Evolutionary conservation across 345 rosid species (phyloP).

Genomic region (Psidium guajava): DNA sequence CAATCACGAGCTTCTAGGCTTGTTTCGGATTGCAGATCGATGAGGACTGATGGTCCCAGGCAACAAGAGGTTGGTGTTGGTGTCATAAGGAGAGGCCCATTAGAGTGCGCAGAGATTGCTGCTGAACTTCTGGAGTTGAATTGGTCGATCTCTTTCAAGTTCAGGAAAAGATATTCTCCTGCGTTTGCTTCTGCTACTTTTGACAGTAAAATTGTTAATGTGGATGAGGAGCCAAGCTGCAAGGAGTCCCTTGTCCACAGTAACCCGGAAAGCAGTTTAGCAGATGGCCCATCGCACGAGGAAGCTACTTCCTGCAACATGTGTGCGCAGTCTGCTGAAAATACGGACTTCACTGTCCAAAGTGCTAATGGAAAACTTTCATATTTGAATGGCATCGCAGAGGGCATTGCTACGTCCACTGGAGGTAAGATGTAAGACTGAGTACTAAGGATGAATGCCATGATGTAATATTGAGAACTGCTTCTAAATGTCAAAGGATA

Average conservation of each 20-base stretch:
- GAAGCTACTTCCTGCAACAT: not conserved
- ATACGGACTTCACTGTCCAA: not conserved
- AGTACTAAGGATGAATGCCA: not conserved
- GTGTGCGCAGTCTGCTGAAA: not conserved
- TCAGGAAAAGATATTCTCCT: slow-evolving; percentile 12
- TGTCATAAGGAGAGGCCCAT: slow-evolving; percentile 25
- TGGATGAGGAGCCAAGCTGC: not conserved
- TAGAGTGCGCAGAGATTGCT: slow-evolving; percentile 76
- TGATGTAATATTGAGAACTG: not conserved
- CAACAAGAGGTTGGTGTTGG: slow-evolving; percentile 16
- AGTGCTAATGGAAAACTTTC: not conserved
- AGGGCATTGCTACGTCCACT: not conserved
- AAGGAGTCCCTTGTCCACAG: not conserved
- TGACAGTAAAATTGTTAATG: slow-evolving; percentile 1
- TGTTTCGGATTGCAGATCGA: slow-evolving; percentile 39
- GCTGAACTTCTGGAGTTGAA: slow-evolving; percentile 74
- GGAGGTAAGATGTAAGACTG: not conserved
- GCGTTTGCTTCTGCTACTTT: slow-evolving; percentile 5
- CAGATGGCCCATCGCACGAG: not conserved
- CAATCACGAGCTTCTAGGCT: slow-evolving; percentile 42
- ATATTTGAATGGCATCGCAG: not conserved
- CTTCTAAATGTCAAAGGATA: not conserved
- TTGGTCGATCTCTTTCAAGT: slow-evolving; percentile 60
- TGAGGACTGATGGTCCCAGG: slow-evolving; percentile 6
- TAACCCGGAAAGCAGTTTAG: not conserved